These are phyloP conservation scores for Neonectria hederae DNA, from an alignment of 2,329 filamentous ascomycete species.

Conservation along the genomic window DNA sequence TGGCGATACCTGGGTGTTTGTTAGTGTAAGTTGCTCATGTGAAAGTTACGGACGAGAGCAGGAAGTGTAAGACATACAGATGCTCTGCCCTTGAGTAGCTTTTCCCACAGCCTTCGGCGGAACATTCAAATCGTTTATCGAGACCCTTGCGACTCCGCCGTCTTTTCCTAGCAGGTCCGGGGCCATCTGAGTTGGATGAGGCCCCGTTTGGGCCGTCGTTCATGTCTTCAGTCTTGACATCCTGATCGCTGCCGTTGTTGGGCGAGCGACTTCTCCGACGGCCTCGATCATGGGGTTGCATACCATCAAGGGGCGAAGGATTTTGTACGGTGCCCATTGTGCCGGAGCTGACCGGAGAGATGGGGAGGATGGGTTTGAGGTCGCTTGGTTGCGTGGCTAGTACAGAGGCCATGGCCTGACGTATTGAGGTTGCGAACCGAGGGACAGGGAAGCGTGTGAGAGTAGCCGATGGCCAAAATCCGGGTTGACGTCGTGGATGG, in stretches of 20 bases:
- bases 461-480: neutral
- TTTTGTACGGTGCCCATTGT: slow-evolving; percentile 56
- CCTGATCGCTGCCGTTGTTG: slow-evolving; percentile 53
- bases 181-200: slow-evolving; percentile 64
- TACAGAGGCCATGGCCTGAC: slow-evolving; percentile 42
- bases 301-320: slow-evolving; percentile 47
- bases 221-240: slow-evolving; percentile 50
- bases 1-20: slow-evolving; percentile 73
- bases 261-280: slow-evolving; percentile 55
- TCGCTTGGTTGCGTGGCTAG: slow-evolving; percentile 37
- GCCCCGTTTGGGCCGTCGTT: slow-evolving; percentile 50
- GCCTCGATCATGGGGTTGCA: slow-evolving; percentile 47
- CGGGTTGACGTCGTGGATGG: neutral
- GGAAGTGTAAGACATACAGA: slow-evolving; percentile 67
- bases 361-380: slow-evolving; percentile 49
- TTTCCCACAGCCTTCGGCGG: slow-evolving; percentile 88
- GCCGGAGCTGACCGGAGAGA: slow-evolving; percentile 51
- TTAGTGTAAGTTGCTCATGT: slow-evolving; percentile 17
- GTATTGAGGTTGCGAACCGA: slow-evolving; percentile 16
- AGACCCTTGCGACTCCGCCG: slow-evolving; percentile 79
- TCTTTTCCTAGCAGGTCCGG: slow-evolving; percentile 70
- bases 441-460: neutral
- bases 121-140: slow-evolving; percentile 86
- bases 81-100: slow-evolving; percentile 97
- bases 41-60: slow-evolving; percentile 26